Conservation (phyloP, 805 yeast species). For the Spathaspora sp. region DNA sequence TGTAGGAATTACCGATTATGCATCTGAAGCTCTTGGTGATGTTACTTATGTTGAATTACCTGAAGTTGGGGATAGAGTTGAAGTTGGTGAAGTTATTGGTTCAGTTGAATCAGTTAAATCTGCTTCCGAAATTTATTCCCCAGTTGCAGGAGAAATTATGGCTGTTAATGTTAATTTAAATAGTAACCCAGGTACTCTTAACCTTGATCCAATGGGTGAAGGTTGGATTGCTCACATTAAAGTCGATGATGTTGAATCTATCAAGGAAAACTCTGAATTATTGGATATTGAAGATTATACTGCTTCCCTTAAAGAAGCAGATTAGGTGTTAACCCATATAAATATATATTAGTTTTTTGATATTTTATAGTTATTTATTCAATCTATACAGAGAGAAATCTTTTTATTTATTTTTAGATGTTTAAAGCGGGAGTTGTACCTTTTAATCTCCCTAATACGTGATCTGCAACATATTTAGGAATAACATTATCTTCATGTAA, state of each 20-base stretch:
- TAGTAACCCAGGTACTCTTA: conserved; percentile 72
- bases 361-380: background rate
- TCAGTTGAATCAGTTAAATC: conserved; percentile 93
- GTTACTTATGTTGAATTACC: conserved; percentile 93
- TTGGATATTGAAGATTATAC: conserved; percentile 55
- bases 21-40: conserved; percentile 95
- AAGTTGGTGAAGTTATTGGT: conserved; percentile 79
- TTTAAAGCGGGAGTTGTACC: conserved; percentile 41
- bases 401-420: background rate
- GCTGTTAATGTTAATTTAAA: conserved; percentile 69
- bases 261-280: conserved; percentile 40
- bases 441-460: conserved; percentile 50
- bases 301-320: conserved; percentile 41
- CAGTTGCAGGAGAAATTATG: conserved; percentile 71
- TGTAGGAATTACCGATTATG: conserved; percentile 90
- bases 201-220: conserved; percentile 86
- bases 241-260: conserved; percentile 39
- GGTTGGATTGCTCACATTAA: conserved; percentile 89
- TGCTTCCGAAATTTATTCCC: conserved; percentile 89
- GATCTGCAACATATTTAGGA: conserved; percentile 42
- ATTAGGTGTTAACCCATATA: background rate
- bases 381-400: background rate
- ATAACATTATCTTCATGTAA: conserved; percentile 56
- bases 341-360: background rate
- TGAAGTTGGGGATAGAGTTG: conserved; percentile 58